Base-by-base conservation (phyloP, 345 rosid species). In the Arabis hirsuta region DNA sequence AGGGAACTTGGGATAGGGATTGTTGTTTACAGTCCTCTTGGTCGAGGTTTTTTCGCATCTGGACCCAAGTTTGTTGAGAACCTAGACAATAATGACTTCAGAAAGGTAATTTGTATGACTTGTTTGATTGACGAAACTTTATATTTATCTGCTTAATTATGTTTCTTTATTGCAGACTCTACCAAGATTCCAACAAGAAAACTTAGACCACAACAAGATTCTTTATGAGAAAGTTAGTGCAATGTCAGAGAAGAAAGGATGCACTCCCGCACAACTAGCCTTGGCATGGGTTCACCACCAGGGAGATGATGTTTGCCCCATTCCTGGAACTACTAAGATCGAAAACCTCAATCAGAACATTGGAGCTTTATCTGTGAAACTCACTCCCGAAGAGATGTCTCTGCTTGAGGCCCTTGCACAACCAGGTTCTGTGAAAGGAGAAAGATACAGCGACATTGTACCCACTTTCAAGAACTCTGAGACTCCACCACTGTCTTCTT, bases 1-100 rank as follows among this genome's bases (percentile, higher is more conserved):
- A 84, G 91, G 81, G 90, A 89, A 68, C 91, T 89, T 57, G 91
- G 90, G 50, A 89, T 86, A 14, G 89, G 91, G 29, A 86, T 88
- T 70, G 95, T 86, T 65, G 84, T 85, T 0, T 86, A 88, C 71
- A 82, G 95, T 78, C 89, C 91, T 67, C 72, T 88, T 8, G 95
- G 89, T 43, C 77, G 87, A 22, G 94, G 90, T 27, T 88, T 86
- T 81, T 55, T 88, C 12, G 81, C 88, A 14, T 20, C 66, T 1
- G 90, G 94, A 42, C 66, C 90, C 43, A 82, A 85, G 55, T 1
- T 88, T 39, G 39, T 71, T 63, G 88, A 83, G 48, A 71, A 38
- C 9, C 12, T 88, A 0, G 26, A 65, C 0, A 50, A 80, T 27
- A 50, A 64, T 29, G 95, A 89, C 59, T 59, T 12, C 26, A 66